A percentile compares a stretch with the other conserved stretches of the same genome.
These are phyloP conservation scores for Trametes meyenii DNA, from an alignment of 768 basidiomycete genomes.

Conservation along the genomic window DNA sequence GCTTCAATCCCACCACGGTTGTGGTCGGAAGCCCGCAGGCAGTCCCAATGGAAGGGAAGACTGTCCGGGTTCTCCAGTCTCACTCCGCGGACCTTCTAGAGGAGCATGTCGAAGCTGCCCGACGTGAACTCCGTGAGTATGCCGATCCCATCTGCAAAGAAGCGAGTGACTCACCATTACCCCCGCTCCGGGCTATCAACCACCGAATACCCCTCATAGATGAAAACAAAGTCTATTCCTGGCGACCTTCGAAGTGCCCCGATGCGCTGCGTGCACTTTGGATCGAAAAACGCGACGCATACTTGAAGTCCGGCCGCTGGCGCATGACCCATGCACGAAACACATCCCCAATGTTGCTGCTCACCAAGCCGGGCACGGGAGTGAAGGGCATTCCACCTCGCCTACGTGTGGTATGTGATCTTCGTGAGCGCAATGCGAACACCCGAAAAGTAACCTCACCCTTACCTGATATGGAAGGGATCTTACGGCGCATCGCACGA, in stretches of 20 bases:
- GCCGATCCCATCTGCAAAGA: slow-evolving; percentile 16
- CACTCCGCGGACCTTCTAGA: slow-evolving; percentile 2
- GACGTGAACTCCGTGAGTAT: slow-evolving; percentile 15
- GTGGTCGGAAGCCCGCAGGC: slow-evolving; percentile 1
- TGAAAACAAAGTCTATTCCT: slow-evolving; percentile 35
- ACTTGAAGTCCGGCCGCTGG: slow-evolving; percentile 38
- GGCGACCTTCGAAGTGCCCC: slow-evolving; percentile 41
- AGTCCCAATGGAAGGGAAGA: slow-evolving; percentile 3
- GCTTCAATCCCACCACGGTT: slow-evolving; percentile 20
- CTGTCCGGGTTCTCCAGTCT: neutral
- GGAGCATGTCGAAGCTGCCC: neutral
- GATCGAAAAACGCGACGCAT: slow-evolving; percentile 35
- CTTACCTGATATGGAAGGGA: slow-evolving; percentile 32
- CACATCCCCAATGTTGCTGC: slow-evolving; percentile 38
- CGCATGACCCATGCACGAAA: slow-evolving; percentile 30
- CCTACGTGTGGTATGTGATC: slow-evolving; percentile 19
- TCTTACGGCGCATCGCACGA: slow-evolving; percentile 23
- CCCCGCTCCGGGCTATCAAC: slow-evolving; percentile 38
- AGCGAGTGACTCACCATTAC: slow-evolving; percentile 27
- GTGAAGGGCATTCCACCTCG: slow-evolving; percentile 10
- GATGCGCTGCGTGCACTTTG: slow-evolving; percentile 33
- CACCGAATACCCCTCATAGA: slow-evolving; percentile 41
- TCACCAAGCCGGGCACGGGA: slow-evolving; percentile 30
- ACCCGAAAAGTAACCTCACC: slow-evolving; percentile 31
- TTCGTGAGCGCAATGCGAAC: slow-evolving; percentile 28